Base-by-base conservation (phyloP, 306 rosid species). In the Arachis hypogaea region DNA sequence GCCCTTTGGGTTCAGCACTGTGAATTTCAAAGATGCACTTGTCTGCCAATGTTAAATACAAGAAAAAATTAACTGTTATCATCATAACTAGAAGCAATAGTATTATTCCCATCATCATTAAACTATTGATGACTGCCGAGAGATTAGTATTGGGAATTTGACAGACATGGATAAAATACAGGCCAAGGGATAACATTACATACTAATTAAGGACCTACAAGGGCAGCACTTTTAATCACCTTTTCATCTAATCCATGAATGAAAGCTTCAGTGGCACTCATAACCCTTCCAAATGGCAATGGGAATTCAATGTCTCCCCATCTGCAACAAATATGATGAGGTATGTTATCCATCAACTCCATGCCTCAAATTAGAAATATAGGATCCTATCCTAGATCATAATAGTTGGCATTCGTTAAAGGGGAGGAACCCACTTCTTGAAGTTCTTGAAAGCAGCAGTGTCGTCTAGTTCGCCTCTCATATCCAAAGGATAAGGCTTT, bases 381-480 rank as follows among this genome's bases (percentile, higher is more conserved):
- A 46, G 50, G 52, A 59, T 69, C 46, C 22, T 0, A 41, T 74
- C 61, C 59, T 54, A 0, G 12, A 69, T 64, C 72, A 40, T 59
- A 64, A 75, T 14, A 62, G 50, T 59, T 59, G 66, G 62, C 8
- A 47, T 60, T 57, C 14, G 58, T 69, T 64, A 18, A 77, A 60
- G 44, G 55, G 62, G 81, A 80, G 61, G 54, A 36, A 68, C 82
- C 55, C 63, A 93, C 98, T 89, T 93, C 76, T 93, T 93, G 91
- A 93, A 93, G 84, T 93, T 93, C 87, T 91, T 93, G 93, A 93
- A 93, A 71, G 90, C 87, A 72, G 97, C 97, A 63, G 98, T 93
- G 82, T 91, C 98, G 75, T 93, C 98, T 38, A 93, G 80, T 82
- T 93, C 97, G 80, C 98, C 97, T 86, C 98, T 93, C 98, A 93